Conservation (phyloP, 768 basidiomycete genomes). For the Kwoniella botswanensis region DNA sequence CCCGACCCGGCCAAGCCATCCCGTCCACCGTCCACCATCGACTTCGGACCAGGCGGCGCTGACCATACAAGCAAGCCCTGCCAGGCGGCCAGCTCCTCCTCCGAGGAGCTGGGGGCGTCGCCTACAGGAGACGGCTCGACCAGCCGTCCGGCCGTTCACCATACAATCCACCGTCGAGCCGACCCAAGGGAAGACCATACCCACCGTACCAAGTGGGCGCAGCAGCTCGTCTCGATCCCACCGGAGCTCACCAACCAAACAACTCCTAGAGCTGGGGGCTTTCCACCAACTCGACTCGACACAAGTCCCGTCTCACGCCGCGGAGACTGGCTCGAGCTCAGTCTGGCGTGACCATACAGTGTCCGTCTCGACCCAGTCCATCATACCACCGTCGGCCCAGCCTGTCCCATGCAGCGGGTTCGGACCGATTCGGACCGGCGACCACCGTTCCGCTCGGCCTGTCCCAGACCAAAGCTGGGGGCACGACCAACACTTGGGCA, state of each 20-base stretch:
- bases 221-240: background rate
- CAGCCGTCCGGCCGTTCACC: background rate
- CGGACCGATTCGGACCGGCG: background rate
- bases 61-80: no score
- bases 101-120: no score
- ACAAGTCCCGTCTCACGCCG: background rate
- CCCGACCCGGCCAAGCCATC: background rate
- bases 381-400: background rate
- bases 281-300: background rate
- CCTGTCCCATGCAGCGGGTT: background rate
- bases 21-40: background rate
- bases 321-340: background rate
- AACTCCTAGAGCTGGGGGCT: background rate
- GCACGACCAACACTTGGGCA: conserved; percentile 2
- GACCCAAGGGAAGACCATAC: no score
- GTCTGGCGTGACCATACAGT: background rate
- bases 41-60: background rate
- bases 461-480: background rate
- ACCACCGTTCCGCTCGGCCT: background rate
- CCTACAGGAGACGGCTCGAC: background rate
- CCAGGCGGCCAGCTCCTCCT: no score
- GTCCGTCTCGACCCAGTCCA: background rate
- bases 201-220: no score
- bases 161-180: conserved; percentile 5
- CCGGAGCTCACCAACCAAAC: background rate